Conservation (phyloP, 495 filamentous ascomycete genomes). For the Penicillium macrosclerotiorum region DNA sequence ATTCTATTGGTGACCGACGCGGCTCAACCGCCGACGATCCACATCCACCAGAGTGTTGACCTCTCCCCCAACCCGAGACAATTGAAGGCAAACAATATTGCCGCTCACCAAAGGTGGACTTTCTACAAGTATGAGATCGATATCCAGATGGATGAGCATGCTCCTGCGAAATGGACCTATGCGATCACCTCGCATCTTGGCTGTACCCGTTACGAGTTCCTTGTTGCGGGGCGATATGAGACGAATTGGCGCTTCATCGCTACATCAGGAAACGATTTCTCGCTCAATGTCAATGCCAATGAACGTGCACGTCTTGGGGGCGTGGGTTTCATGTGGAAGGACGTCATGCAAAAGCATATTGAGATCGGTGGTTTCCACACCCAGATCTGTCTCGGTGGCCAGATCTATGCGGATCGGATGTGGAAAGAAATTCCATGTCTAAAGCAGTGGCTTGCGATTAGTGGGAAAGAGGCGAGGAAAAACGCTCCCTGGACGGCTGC, state of each 20-base stretch:
- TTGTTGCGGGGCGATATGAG: slow-evolving; percentile 89
- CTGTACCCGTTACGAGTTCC: slow-evolving; percentile 95
- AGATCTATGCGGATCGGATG: slow-evolving; percentile 93
- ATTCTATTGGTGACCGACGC: slow-evolving; percentile 85
- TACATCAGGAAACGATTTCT: slow-evolving; percentile 94
- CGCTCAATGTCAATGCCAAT: slow-evolving; percentile 76
- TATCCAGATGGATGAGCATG: slow-evolving; percentile 80
- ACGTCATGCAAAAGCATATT: slow-evolving; percentile 94
- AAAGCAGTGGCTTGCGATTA: slow-evolving; percentile 89
- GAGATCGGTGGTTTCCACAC: slow-evolving; percentile 95
- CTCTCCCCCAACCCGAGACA: slow-evolving; percentile 92
- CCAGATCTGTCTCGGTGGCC: slow-evolving; percentile 87
- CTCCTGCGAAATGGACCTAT: slow-evolving; percentile 92
- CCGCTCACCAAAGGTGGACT: slow-evolving; percentile 84
- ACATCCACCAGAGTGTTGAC: slow-evolving; percentile 88
- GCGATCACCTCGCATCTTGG: slow-evolving; percentile 95
- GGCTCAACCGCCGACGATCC: slow-evolving; percentile 93
- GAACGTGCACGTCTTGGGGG: slow-evolving; percentile 84
- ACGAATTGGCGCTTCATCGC: slow-evolving; percentile 96
- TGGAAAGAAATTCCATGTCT: slow-evolving; percentile 94
- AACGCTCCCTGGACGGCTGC: slow-evolving; percentile 86
- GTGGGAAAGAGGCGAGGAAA: slow-evolving; percentile 87
- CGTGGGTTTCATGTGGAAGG: slow-evolving; percentile 96
- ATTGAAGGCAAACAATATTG: slow-evolving; percentile 79
- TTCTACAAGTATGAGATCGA: slow-evolving; percentile 97